Percentiles rank a stretch among this genome's conserved stretches.
Evolutionary conservation across 31 red algal species (phyloP).

Genomic region (Endocladia muricata): DNA sequence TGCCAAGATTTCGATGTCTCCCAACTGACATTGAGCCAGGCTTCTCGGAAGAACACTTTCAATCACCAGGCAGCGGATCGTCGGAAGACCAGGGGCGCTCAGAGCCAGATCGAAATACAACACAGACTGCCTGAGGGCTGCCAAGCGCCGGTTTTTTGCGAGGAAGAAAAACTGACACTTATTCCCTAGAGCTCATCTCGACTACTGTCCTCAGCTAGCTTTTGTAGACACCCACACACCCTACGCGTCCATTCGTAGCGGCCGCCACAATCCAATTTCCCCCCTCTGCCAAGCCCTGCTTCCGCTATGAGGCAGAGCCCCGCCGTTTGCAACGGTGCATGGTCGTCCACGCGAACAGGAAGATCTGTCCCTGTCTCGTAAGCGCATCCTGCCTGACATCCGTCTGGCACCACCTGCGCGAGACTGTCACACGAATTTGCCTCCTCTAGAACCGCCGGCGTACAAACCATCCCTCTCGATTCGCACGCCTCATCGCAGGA

Average conservation of each 20-base stretch:
- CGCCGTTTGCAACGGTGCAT: constrained; percentile 35
- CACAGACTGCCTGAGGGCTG: too few relatives aligned
- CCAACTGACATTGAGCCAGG: constrained; percentile 56
- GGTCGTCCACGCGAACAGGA: constrained; percentile 18
- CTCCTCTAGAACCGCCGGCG: constrained; percentile 1
- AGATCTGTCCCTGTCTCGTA: constrained; percentile 47
- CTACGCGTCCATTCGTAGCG: constrained; percentile 30
- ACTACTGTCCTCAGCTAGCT: too few relatives aligned
- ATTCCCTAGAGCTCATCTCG: too few relatives aligned
- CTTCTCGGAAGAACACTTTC: constrained; percentile 31
- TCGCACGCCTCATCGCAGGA: constrained; percentile 35
- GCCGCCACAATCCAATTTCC: constrained; percentile 13
- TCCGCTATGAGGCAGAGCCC: constrained; percentile 56
- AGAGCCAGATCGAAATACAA: too few relatives aligned
- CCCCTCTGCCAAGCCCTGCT: constrained; percentile 8
- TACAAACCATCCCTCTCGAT: constrained; percentile 13
- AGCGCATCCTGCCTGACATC: constrained; percentile 21
- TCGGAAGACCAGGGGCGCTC: too few relatives aligned
- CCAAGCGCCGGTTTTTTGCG: too few relatives aligned
- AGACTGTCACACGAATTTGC: constrained; percentile 27
- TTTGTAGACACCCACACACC: constrained; percentile 31
- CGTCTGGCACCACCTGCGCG: background rate
- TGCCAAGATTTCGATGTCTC: constrained; percentile 46
- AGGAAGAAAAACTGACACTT: too few relatives aligned
- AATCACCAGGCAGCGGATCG: too few relatives aligned